These are phyloP conservation scores for Phlegmacium glaucopus DNA, from an alignment of 768 basidiomycete genomes.

Conservation along the genomic window DNA sequence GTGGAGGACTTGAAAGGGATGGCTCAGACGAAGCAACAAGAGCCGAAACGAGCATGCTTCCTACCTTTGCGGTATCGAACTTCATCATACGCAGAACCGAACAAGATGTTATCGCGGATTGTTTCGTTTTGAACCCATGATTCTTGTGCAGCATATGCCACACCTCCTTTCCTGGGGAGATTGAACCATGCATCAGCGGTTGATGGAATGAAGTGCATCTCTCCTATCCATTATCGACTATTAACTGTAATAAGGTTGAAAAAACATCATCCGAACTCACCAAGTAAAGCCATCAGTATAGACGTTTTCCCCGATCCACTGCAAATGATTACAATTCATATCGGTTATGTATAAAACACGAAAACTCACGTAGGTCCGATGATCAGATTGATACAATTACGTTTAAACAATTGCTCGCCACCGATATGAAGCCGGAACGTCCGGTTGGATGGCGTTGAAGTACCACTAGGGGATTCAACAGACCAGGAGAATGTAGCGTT, in stretches of 20 bases:
- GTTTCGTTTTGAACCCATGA: slow-evolving; percentile 79
- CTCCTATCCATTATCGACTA: slow-evolving; percentile 29
- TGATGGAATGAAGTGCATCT: slow-evolving; percentile 54
- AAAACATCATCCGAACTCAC: background rate
- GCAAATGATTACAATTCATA: too few species aligned
- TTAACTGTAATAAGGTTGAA: too few species aligned
- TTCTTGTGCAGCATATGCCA: slow-evolving; percentile 76
- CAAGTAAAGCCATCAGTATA: slow-evolving; percentile 18
- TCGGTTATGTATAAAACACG: too few species aligned
- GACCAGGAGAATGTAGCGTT: too few species aligned
- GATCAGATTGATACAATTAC: slow-evolving; percentile 51
- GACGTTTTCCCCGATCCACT: too few species aligned
- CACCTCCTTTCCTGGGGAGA: slow-evolving; percentile 57
- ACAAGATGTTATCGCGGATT: slow-evolving; percentile 73
- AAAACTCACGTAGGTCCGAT: slow-evolving; percentile 46
- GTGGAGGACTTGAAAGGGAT: too few species aligned
- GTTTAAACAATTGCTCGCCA: slow-evolving; percentile 53
- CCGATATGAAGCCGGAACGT: slow-evolving; percentile 50
- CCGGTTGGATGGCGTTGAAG: too few species aligned
- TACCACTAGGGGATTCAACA: too few species aligned
- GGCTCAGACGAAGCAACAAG: too few species aligned
- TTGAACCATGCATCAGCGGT: slow-evolving; percentile 55
- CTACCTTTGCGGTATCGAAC: slow-evolving; percentile 57
- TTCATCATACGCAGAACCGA: slow-evolving; percentile 70
- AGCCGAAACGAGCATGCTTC: background rate